Conservation (phyloP, 768 basidiomycete genomes). For the Gloeostereum incarnatum region DNA sequence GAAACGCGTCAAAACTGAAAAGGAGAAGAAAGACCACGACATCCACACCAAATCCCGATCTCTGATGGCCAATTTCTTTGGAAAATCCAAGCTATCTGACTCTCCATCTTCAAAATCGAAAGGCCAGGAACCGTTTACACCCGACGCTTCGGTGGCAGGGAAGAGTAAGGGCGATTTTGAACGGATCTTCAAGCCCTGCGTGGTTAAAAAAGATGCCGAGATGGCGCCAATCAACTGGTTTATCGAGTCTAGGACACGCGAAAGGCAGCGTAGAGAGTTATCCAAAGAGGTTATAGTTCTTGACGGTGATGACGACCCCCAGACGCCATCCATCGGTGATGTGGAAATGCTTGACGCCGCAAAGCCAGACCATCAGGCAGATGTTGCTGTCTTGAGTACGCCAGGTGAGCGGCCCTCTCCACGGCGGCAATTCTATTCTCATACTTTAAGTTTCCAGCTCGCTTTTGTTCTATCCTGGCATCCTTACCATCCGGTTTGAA, state of each 20-base stretch:
- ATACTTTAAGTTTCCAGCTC: slow-evolving; percentile 19
- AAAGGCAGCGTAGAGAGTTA: slow-evolving; percentile 13
- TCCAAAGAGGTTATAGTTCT: slow-evolving; percentile 46
- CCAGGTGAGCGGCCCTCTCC: slow-evolving; percentile 24
- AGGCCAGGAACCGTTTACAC: slow-evolving; percentile 14
- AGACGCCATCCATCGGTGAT: too few relatives aligned
- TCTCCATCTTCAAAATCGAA: slow-evolving; percentile 15
- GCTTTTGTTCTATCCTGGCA: slow-evolving; percentile 25
- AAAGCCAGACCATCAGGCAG: not conserved
- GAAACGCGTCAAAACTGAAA: slow-evolving; percentile 60
- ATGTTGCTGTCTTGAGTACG: slow-evolving; percentile 24
- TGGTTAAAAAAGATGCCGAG: slow-evolving; percentile 62
- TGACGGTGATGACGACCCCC: slow-evolving; percentile 34
- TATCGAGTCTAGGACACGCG: slow-evolving; percentile 20
- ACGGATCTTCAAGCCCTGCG: slow-evolving; percentile 70
- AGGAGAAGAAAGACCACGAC: slow-evolving; percentile 63
- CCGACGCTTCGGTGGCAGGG: slow-evolving; percentile 20
- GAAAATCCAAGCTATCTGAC: slow-evolving; percentile 41
- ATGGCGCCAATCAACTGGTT: slow-evolving; percentile 75
- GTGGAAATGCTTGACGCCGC: too few relatives aligned
- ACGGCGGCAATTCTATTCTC: not conserved
- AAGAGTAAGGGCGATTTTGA: slow-evolving; percentile 54
- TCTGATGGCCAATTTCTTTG: slow-evolving; percentile 73
- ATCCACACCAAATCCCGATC: slow-evolving; percentile 65
- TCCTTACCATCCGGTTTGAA: slow-evolving; percentile 16